Percentiles rank a stretch among this genome's conserved stretches.
These are phyloP conservation scores for Mariannaea elegans DNA, from an alignment of 2,329 filamentous ascomycete genomes.

Conservation along the genomic window DNA sequence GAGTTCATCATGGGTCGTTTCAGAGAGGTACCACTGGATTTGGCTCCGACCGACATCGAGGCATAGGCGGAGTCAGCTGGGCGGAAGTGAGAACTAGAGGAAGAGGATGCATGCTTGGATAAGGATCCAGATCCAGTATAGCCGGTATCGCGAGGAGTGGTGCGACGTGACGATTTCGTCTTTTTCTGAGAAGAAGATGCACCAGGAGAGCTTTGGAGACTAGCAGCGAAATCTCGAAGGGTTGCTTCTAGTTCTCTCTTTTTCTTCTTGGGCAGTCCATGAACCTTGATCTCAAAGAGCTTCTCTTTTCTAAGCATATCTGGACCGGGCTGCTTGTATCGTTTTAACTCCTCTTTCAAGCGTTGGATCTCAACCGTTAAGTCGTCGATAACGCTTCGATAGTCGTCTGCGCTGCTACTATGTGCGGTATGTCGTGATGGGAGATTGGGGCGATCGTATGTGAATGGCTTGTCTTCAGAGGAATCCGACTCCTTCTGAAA, in stretches of 20 bases:
- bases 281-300: slow-evolving; percentile 83
- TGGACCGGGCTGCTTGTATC: slow-evolving; percentile 73
- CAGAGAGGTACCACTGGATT: slow-evolving; percentile 53
- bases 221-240: slow-evolving; percentile 74
- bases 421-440: slow-evolving; percentile 49
- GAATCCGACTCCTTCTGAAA: slow-evolving; percentile 63
- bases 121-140: slow-evolving; percentile 54
- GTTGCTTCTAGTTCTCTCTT: slow-evolving; percentile 80
- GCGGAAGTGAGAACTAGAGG: slow-evolving; percentile 62
- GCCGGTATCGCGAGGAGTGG: slow-evolving; percentile 48
- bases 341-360: slow-evolving; percentile 76
- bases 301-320: slow-evolving; percentile 77
- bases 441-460: slow-evolving; percentile 31
- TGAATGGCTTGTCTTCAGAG: slow-evolving; percentile 53
- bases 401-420: slow-evolving; percentile 76
- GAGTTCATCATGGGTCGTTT: slow-evolving; percentile 48
- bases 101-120: slow-evolving; percentile 62
- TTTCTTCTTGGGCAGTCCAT: slow-evolving; percentile 75
- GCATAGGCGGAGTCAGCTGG: slow-evolving; percentile 72
- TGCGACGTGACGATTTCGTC: slow-evolving; percentile 51
- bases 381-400: slow-evolving; percentile 85
- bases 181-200: slow-evolving; percentile 52
- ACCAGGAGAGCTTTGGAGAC: slow-evolving; percentile 62
- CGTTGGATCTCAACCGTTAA: slow-evolving; percentile 85
- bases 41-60: slow-evolving; percentile 68